phyloP scores from a whole-genome alignment of 768 basidiomycete genomes.

The Calocera viscosa region DNA sequence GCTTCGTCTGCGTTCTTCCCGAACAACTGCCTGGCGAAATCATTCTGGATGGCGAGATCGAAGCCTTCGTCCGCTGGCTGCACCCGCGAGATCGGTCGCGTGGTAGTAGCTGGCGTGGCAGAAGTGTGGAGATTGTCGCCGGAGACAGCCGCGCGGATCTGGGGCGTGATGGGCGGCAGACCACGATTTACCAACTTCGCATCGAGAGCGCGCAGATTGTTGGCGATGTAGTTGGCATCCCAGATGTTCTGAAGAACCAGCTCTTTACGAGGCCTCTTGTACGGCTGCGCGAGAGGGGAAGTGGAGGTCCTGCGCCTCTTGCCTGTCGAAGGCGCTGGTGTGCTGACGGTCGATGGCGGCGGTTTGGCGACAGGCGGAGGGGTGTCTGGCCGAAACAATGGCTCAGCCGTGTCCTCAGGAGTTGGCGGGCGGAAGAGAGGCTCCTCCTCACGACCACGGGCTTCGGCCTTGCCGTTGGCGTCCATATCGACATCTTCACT shows the following conservation, averaged over 20 bases:
- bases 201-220: neutral
- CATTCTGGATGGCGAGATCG: neutral
- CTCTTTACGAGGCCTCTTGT: neutral
- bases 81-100: neutral
- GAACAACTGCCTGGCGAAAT: neutral
- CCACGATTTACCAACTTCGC: neutral
- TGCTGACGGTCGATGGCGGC: too few relatives aligned
- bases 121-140: neutral
- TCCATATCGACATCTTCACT: neutral
- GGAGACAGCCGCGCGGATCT: neutral
- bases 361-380: neutral
- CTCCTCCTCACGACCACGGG: neutral
- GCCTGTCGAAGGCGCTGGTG: neutral
- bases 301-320: neutral
- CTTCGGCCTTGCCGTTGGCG: neutral
- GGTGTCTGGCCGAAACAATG: constrained; percentile 2
- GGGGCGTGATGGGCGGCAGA: neutral
- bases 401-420: too few relatives aligned
- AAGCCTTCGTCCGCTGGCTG: neutral
- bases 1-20: neutral
- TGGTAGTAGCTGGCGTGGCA: neutral
- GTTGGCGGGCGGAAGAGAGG: constrained; percentile 2
- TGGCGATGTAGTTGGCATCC: neutral
- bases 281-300: neutral
- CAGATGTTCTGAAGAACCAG: neutral